Percentiles rank a stretch among this genome's conserved stretches.
phyloP scores from a whole-genome alignment of 1,284 basidiomycete genomes.

The Megacollybia platyphylla region DNA sequence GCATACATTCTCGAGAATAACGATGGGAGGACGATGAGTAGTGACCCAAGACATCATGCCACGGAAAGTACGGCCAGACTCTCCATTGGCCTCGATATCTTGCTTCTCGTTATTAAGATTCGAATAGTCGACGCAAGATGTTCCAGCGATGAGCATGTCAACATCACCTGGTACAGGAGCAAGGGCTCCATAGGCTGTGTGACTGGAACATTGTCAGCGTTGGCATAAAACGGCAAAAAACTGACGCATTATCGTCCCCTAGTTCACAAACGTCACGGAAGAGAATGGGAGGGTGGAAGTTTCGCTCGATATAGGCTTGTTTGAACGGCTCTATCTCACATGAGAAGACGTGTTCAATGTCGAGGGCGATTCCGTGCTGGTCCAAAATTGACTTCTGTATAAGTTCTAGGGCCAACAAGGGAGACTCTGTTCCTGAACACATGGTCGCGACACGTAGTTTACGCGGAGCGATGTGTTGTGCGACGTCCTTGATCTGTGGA shows the following conservation, averaged over 20 bases:
- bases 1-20: slow-evolving; percentile 92
- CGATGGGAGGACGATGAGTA: slow-evolving; percentile 77
- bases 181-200: slow-evolving; percentile 85
- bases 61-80: slow-evolving; percentile 82
- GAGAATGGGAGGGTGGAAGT: slow-evolving; percentile 83
- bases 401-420: slow-evolving; percentile 79
- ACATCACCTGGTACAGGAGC: slow-evolving; percentile 84
- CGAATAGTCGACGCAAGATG: slow-evolving; percentile 94
- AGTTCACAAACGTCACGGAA: slow-evolving; percentile 94
- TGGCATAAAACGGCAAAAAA: slow-evolving; percentile 8
- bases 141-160: slow-evolving; percentile 85
- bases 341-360: slow-evolving; percentile 89
- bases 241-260: slow-evolving; percentile 65
- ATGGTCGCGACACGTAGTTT: slow-evolving; percentile 91
- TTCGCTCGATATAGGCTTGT: slow-evolving; percentile 94
- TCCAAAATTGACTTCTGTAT: slow-evolving; percentile 66
- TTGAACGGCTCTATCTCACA: slow-evolving; percentile 98
- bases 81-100: slow-evolving; percentile 76
- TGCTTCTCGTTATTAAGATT: slow-evolving; percentile 91
- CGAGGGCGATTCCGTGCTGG: slow-evolving; percentile 54
- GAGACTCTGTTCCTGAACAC: slow-evolving; percentile 96
- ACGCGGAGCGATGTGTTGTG: slow-evolving; percentile 63
- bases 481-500: slow-evolving; percentile 59
- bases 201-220: slow-evolving; percentile 27
- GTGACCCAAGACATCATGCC: slow-evolving; percentile 92